Evolutionary conservation across 306 rosid genomes (phyloP).

Genomic region (Cicer bijugum): DNA sequence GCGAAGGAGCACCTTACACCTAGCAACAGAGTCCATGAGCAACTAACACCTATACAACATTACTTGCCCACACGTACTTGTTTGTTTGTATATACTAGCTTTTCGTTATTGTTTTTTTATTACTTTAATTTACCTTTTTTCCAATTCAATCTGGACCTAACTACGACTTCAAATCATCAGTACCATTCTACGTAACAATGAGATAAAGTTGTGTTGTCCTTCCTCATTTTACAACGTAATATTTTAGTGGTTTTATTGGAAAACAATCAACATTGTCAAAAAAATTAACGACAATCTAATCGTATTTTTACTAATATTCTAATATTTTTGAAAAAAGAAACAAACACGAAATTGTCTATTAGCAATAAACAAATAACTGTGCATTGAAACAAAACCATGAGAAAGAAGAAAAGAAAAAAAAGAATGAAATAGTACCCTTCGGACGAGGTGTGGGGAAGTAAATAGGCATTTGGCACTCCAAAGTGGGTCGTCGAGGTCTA

Average conservation of each 20-base stretch:
- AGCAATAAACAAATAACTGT: too few relatives aligned
- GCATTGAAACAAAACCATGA: not conserved
- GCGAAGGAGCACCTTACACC: not conserved
- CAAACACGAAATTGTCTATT: too few relatives aligned
- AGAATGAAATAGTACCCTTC: slow-evolving; percentile 59
- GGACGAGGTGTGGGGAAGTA: slow-evolving; percentile 72
- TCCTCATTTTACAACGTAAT: too few relatives aligned
- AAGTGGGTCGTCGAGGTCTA: slow-evolving; percentile 84
- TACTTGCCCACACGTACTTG: not conserved
- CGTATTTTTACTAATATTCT: too few relatives aligned
- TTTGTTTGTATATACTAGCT: too few relatives aligned
- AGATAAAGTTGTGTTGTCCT: not conserved
- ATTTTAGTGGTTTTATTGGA: too few relatives aligned
- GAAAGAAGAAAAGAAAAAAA: not conserved
- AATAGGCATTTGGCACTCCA: slow-evolving; percentile 98
- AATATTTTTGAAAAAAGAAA: too few relatives aligned
- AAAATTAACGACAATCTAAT: too few relatives aligned
- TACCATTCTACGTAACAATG: not conserved
- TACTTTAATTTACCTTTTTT: too few relatives aligned
- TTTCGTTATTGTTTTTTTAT: too few relatives aligned
- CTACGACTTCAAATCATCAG: not conserved
- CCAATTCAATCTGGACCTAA: not conserved
- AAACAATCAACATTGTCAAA: too few relatives aligned
- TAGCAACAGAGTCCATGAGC: not conserved
- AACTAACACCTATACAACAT: slow-evolving; percentile 21